These are phyloP conservation scores for Yarrowia deformans DNA, from an alignment of 805 yeast genomes.

Conservation along the genomic window DNA sequence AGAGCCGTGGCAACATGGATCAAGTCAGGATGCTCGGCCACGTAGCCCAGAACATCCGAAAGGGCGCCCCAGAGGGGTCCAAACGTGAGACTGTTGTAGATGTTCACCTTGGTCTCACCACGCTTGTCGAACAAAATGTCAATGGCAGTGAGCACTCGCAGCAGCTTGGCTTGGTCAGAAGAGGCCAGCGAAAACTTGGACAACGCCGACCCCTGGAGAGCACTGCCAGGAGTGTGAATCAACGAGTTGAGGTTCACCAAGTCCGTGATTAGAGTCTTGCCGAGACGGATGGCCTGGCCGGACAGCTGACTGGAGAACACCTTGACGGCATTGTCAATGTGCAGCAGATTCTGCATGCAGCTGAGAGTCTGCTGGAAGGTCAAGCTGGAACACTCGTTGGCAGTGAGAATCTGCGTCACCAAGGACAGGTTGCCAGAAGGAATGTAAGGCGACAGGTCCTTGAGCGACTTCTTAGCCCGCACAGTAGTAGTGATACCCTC, in stretches of 20 bases:
- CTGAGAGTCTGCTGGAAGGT: constrained; percentile 85
- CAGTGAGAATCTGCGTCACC: constrained; percentile 70
- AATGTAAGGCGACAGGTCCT: constrained; percentile 60
- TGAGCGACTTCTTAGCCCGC: constrained; percentile 23
- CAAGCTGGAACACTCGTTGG: constrained; percentile 83
- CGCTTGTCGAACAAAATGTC: constrained; percentile 72
- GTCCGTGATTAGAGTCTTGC: constrained; percentile 62
- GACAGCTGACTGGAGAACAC: constrained; percentile 74
- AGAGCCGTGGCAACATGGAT: constrained; percentile 77
- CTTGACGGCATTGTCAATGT: constrained; percentile 64
- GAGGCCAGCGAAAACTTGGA: constrained; percentile 76
- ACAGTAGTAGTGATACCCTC: constrained; percentile 14
- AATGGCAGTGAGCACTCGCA: constrained; percentile 84
- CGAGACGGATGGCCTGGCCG: constrained; percentile 65
- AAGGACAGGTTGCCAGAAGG: constrained; percentile 67
- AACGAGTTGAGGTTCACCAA: constrained; percentile 48
- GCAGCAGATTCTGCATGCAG: constrained; percentile 77
- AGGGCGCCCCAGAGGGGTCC: constrained; percentile 86
- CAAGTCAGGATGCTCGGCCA: constrained; percentile 65
- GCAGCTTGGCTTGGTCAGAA: constrained; percentile 87
- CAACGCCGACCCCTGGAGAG: constrained; percentile 62
- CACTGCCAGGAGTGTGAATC: constrained; percentile 49
- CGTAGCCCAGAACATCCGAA: constrained; percentile 69
- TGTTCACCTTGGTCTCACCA: constrained; percentile 42
- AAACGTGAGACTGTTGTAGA: constrained; percentile 73